Base-by-base conservation (phyloP, 306 rosid genomes). In the Prunus fruticosa region DNA sequence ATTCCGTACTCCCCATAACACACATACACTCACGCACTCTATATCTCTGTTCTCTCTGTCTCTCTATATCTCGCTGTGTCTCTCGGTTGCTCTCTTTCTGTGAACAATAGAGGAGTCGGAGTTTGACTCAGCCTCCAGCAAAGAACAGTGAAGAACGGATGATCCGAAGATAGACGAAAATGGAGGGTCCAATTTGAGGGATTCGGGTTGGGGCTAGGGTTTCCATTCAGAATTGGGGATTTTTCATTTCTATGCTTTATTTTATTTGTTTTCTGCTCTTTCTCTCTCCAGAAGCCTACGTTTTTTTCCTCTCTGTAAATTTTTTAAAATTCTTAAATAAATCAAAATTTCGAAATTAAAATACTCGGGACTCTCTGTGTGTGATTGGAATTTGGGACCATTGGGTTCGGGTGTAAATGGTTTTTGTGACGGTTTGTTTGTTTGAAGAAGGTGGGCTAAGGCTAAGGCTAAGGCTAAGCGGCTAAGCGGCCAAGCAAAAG, bases 211-310 rank as follows among this genome's bases (percentile, higher is more conserved):
- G 80, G 83, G 80, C 69, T 84, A 82, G 91, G 91, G 82, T 65
- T 82, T 82, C 89, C 87, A 85, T 85, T 83, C 84, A 85, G 67
- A 88, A 50, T 73, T 72, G 79, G 87, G 80, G 79, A 83, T 73
- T 83, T 83, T 70, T 75, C 86, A 80, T 78, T 45, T 76, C 68
- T 45, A 30, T 64, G 74, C 57, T 61, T 73, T 64, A 32, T 68
- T 27, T 34, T 32, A 47, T 56, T 2, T 50, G 16, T 50, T 49
- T 64, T 47, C 38, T 5, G 46, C 57, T 64, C 47, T 27, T 58
- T 72, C 64, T 54, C 22, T 64, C 32, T 68, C 75, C 67, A 19
- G 23, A 78, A 71, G 46, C n/a, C 6, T 69, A 19, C 3, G 58
- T 69, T 47, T 46, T 11, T 22, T 27, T 23, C 4, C 57, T 45